Base-by-base conservation (phyloP, 164 flowering plant genomes). In the Malania oleifera region DNA sequence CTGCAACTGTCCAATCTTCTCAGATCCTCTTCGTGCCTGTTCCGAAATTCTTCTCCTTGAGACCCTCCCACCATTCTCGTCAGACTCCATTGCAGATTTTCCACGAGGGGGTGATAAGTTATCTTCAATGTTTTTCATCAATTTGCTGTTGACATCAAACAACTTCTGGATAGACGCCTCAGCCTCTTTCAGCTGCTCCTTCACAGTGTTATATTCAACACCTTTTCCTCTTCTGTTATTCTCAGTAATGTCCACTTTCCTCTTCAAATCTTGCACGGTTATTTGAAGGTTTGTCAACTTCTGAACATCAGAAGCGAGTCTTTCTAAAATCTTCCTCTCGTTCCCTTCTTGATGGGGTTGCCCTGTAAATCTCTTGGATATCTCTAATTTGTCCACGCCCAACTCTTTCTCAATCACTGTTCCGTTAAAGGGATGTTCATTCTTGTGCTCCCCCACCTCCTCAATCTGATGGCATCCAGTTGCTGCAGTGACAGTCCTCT, bases 221-320 rank as follows among this genome's bases (percentile, higher is more conserved):
- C 71, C 81, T 67, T 78, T 81, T 0, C 80, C 75, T 62, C 70
- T 77, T 54, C 52, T 76, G 75, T 61, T 59, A 67, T 74, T 82
- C 63, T 74, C 85, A 3, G 74, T 59, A 15, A 65, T 75, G 62
- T 77, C 91, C 17, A 83, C 74, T 68, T 77, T 90, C 66, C 60
- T 74, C 72, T 77, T 85, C 84, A 95, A 57, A 60, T 85, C 91
- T 61, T 85, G 75, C 40, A 88, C 77, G 1, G 80, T 80, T 28
- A 78, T 78, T 52, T 88, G 93, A 64, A 95, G 87, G 69, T 85
- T 82, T 41, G 80, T 64, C 57, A 95, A 66, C 71, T 88, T 88
- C 59, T 75, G 83, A 24, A 74, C 80, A 67, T 95, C 95, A 2
- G 92, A 83, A 54, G 70, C 78, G 2, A 95, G 87, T 73, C 87